Conservation (phyloP, 257 asterid genomes). For the Scutellaria galericulata region DNA sequence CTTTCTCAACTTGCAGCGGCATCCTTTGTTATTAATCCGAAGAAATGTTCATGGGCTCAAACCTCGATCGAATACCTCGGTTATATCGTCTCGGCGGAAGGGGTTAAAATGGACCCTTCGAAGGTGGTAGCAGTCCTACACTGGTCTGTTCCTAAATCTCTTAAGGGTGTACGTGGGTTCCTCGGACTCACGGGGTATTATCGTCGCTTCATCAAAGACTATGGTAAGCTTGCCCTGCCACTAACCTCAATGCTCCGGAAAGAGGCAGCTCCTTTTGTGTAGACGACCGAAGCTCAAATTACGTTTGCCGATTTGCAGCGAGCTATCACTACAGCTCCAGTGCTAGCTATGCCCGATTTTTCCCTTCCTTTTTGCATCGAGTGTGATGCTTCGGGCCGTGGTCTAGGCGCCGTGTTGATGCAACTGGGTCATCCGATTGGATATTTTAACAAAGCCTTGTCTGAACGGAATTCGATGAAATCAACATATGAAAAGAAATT, state of each 20-base stretch:
- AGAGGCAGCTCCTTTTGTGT: background rate
- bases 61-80: background rate
- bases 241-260: background rate
- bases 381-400: too few relatives aligned
- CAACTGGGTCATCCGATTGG: too few relatives aligned
- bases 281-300: background rate
- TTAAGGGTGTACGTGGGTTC: background rate
- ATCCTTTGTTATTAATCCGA: background rate
- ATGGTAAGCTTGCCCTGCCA: background rate
- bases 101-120: background rate
- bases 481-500: too few relatives aligned
- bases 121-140: background rate
- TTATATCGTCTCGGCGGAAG: too few relatives aligned
- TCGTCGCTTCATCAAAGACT: background rate
- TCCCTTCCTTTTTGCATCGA: too few relatives aligned
- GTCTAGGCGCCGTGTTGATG: too few relatives aligned
- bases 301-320: background rate
- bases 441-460: too few relatives aligned
- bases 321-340: background rate
- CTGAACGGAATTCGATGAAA: too few relatives aligned
- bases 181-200: background rate
- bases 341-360: too few relatives aligned
- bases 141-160: background rate
- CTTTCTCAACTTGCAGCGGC: background rate
- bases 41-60: too few relatives aligned